Percentiles rank a stretch among this genome's conserved stretches.
Evolutionary conservation across 257 asterid species (phyloP).

Genomic region (Nicotiana tomentosiformis): DNA sequence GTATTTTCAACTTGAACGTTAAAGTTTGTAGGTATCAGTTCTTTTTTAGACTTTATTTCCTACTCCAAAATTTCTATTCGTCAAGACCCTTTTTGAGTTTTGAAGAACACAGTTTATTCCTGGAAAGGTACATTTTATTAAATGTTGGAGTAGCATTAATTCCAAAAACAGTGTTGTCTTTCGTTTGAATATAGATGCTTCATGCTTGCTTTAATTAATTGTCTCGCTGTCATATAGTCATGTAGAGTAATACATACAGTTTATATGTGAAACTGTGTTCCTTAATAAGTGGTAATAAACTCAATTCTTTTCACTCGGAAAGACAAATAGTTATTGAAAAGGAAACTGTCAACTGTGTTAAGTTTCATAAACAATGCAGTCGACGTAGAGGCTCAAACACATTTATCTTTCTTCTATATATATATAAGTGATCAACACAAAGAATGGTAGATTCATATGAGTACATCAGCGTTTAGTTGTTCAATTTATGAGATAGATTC

Average conservation of each 20-base stretch:
- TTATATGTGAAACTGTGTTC: background rate
- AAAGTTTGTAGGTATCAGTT: background rate
- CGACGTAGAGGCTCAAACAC: constrained; percentile 1
- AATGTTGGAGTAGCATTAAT: background rate
- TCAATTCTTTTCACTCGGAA: background rate
- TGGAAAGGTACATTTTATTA: background rate
- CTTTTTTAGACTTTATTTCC: background rate
- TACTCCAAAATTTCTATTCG: background rate
- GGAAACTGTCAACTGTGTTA: background rate
- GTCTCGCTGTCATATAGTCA: background rate
- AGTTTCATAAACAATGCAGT: background rate
- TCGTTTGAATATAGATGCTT: background rate
- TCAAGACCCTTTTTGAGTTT: constrained; percentile 1
- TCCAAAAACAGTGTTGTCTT: background rate
- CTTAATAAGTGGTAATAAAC: background rate
- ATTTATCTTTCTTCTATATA: background rate
- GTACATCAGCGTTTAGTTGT: background rate
- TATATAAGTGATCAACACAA: background rate
- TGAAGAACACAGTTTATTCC: background rate
- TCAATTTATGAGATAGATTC: background rate
- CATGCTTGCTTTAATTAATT: too few species aligned
- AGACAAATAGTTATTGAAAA: background rate
- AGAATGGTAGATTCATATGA: background rate
- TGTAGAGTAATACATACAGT: background rate
- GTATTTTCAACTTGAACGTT: background rate